Conservation (phyloP, 352 stramenopile species). For the Phytophthora capsici region DNA sequence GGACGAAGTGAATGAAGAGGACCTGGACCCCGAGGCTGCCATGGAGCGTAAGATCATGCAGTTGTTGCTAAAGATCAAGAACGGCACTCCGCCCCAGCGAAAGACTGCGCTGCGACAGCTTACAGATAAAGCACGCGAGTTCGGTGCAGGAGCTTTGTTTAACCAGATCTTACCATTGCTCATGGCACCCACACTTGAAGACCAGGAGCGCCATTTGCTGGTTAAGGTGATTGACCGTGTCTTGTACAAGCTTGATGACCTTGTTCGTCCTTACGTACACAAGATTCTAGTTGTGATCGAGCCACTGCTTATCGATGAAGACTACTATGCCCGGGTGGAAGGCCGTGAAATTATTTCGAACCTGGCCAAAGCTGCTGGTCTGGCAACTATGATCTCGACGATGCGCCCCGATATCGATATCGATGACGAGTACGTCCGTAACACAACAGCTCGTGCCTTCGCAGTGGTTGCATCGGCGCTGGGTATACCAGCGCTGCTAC, state of each 20-base stretch:
- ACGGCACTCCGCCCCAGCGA: slow-evolving; percentile 97
- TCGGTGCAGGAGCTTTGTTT: slow-evolving; percentile 98
- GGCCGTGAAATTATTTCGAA: slow-evolving; percentile 99
- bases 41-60: slow-evolving; percentile 99
- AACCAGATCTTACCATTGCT: slow-evolving; percentile 99
- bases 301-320: slow-evolving; percentile 99
- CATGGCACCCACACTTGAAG: slow-evolving; percentile 98
- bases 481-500: slow-evolving; percentile 96
- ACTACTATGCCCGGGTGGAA: slow-evolving; percentile 99
- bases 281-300: slow-evolving; percentile 99
- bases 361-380: slow-evolving; percentile 97
- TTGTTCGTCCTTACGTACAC: slow-evolving; percentile 99
- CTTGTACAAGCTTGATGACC: slow-evolving; percentile 99
- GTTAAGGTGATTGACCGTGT: slow-evolving; percentile 99
- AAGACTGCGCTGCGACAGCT: slow-evolving; percentile 97
- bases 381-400: slow-evolving; percentile 99
- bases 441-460: slow-evolving; percentile 98
- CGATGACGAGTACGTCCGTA: slow-evolving; percentile 98
- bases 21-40: slow-evolving; percentile 90
- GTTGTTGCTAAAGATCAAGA: slow-evolving; percentile 99
- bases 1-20: slow-evolving; percentile 91
- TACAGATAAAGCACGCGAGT: slow-evolving; percentile 96
- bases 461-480: slow-evolving; percentile 99
- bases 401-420: slow-evolving; percentile 99
- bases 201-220: slow-evolving; percentile 99